A percentile compares a stretch with the other conserved stretches of the same genome.
Conservation (phyloP, 2,329 filamentous ascomycete genomes). For the Alternaria sp. region DNA sequence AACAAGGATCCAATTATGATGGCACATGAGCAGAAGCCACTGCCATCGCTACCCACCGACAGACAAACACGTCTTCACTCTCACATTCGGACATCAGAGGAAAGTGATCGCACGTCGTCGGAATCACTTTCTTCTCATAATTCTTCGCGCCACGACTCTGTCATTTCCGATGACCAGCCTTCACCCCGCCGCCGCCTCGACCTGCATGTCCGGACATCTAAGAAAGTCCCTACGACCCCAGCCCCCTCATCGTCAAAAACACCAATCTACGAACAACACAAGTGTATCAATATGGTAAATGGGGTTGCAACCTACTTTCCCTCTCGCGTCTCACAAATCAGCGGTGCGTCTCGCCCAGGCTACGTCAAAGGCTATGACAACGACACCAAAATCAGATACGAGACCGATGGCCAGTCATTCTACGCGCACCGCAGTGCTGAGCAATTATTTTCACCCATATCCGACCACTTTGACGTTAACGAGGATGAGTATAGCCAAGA, state of each 20-base stretch:
- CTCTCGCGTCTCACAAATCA: not conserved
- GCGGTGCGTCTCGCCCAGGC: not conserved
- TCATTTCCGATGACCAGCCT: not conserved
- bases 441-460: not conserved
- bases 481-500: slow-evolving; percentile 5
- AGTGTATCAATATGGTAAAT: not conserved
- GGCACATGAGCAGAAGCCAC: not conserved
- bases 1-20: not conserved
- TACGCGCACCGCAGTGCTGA: slow-evolving; percentile 17
- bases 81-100: not conserved
- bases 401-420: slow-evolving; percentile 24
- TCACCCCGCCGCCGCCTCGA: not conserved
- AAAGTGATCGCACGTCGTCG: not conserved
- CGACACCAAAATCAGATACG: slow-evolving; percentile 12
- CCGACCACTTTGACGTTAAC: slow-evolving; percentile 17
- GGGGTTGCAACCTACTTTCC: not conserved
- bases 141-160: not conserved
- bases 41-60: not conserved
- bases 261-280: not conserved
- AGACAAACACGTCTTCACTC: not conserved
- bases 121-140: not conserved
- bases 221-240: not conserved
- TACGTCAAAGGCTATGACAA: slow-evolving; percentile 17
- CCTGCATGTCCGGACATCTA: not conserved
- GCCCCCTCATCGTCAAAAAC: not conserved